phyloP scores from a whole-genome alignment of 2,329 filamentous ascomycete species.

The Dactylellina parvicollis region DNA sequence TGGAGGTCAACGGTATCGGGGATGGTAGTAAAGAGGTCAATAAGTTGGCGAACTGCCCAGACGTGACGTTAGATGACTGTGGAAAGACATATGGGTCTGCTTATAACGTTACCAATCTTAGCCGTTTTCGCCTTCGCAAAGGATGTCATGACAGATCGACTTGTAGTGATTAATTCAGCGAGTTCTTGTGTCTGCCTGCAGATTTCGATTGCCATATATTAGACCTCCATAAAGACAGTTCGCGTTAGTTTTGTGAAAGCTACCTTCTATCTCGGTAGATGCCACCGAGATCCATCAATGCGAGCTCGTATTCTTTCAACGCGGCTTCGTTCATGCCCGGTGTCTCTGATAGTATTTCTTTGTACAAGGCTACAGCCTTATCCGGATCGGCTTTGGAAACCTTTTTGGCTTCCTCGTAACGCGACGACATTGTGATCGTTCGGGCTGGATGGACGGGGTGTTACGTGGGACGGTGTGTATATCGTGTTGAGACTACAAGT shows the following conservation, averaged over 20 bases:
- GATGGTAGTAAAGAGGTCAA: slow-evolving; percentile 93
- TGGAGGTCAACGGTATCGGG: slow-evolving; percentile 95
- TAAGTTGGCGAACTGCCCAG: slow-evolving; percentile 83
- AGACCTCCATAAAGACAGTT: not conserved
- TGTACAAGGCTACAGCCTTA: slow-evolving; percentile 87
- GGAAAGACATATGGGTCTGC: not conserved
- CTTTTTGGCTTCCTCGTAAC: slow-evolving; percentile 89
- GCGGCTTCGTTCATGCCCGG: slow-evolving; percentile 86
- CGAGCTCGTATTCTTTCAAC: slow-evolving; percentile 88
- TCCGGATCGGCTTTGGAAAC: slow-evolving; percentile 80
- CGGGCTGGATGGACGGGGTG: slow-evolving; percentile 56
- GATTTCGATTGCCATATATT: slow-evolving; percentile 17
- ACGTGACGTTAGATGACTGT: not conserved
- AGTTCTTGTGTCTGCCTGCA: slow-evolving; percentile 75
- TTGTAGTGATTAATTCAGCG: slow-evolving; percentile 87
- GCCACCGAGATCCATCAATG: slow-evolving; percentile 87
- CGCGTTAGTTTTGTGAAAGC: slow-evolving; percentile 60
- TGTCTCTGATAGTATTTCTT: slow-evolving; percentile 85
- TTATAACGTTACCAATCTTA: slow-evolving; percentile 77
- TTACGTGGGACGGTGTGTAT: no score
- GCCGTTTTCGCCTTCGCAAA: slow-evolving; percentile 99
- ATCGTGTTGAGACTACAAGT: no score
- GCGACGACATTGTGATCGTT: slow-evolving; percentile 64
- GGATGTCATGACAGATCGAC: slow-evolving; percentile 87
- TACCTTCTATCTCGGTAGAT: slow-evolving; percentile 89